These are phyloP conservation scores for Pythium chondricola DNA, from an alignment of 352 stramenopile species.

Conservation along the genomic window DNA sequence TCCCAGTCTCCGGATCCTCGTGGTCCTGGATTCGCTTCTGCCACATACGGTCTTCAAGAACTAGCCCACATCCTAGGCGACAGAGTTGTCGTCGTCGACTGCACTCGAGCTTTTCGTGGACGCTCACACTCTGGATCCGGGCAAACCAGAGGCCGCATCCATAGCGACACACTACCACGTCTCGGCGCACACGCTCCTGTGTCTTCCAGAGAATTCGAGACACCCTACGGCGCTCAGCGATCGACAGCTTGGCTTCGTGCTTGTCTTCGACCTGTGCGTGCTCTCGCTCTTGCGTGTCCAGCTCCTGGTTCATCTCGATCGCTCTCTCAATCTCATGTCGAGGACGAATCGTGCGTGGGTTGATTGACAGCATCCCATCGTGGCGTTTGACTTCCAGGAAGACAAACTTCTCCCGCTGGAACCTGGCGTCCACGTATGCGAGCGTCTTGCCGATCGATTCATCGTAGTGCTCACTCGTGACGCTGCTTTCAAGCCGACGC, in stretches of 20 bases:
- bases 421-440: conserved; percentile 58
- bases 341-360: conserved; percentile 21
- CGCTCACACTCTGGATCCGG: conserved; percentile 29
- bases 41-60: conserved; percentile 47
- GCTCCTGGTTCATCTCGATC: conserved; percentile 24
- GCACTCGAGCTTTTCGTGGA: conserved; percentile 57
- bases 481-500: conserved; percentile 35
- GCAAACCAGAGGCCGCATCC: conserved; percentile 53
- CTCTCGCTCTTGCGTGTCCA: conserved; percentile 48
- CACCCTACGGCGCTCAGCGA: conserved; percentile 46
- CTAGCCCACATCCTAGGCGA: conserved; percentile 47
- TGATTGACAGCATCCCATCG: conserved; percentile 33
- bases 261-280: conserved; percentile 46
- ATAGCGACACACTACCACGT: conserved; percentile 46
- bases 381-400: conserved; percentile 34
- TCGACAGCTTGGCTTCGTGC: conserved; percentile 9
- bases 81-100: conserved; percentile 54
- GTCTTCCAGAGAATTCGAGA: conserved; percentile 42
- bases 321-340: conserved; percentile 39
- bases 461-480: conserved; percentile 53
- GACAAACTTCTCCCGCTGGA: conserved; percentile 46
- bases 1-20: conserved; percentile 35
- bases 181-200: conserved; percentile 26
- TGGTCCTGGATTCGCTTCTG: conserved; percentile 42
- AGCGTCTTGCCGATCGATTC: conserved; percentile 26